Conservation (phyloP, 1,139 yeast genomes). For the Arxiozyma slooffiae region DNA sequence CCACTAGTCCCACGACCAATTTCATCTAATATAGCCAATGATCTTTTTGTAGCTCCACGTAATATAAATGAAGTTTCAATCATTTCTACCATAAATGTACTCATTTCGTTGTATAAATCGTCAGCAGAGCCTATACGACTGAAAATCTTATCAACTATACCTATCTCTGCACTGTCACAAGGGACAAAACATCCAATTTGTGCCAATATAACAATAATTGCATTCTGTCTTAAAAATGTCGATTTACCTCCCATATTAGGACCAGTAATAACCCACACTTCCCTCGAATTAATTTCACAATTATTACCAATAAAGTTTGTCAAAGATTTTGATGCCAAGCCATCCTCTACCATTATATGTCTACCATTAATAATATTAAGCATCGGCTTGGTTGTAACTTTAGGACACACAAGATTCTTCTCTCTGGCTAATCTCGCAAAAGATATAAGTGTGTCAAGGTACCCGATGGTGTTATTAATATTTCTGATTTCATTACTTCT, state of each 20-base stretch:
- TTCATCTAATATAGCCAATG: conserved; percentile 86
- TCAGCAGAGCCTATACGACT: conserved; percentile 91
- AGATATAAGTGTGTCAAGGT: conserved; percentile 62
- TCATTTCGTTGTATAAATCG: conserved; percentile 73
- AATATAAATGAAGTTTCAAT: conserved; percentile 81
- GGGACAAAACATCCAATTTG: conserved; percentile 91
- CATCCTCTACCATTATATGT: conserved; percentile 82
- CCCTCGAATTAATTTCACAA: conserved; percentile 36
- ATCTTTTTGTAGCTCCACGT: conserved; percentile 60
- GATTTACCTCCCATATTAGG: conserved; percentile 99
- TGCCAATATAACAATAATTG: conserved; percentile 71
- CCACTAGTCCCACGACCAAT: conserved; percentile 96
- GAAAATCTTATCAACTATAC: conserved; percentile 76
- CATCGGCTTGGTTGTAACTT: conserved; percentile 39
- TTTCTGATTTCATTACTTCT: conserved; percentile 26
- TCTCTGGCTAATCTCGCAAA: conserved; percentile 65
- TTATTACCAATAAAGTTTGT: conserved; percentile 58
- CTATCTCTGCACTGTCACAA: conserved; percentile 59
- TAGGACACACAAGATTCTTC: conserved; percentile 55
- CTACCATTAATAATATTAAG: conserved; percentile 55
- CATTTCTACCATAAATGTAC: conserved; percentile 98
- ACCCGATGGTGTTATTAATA: conserved; percentile 41
- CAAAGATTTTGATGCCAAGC: conserved; percentile 36
- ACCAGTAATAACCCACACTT: conserved; percentile 74
- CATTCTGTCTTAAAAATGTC: conserved; percentile 80